These are phyloP conservation scores for Pseudogymnoascus sp. DNA, from an alignment of 2,329 filamentous ascomycete genomes.

Conservation along the genomic window DNA sequence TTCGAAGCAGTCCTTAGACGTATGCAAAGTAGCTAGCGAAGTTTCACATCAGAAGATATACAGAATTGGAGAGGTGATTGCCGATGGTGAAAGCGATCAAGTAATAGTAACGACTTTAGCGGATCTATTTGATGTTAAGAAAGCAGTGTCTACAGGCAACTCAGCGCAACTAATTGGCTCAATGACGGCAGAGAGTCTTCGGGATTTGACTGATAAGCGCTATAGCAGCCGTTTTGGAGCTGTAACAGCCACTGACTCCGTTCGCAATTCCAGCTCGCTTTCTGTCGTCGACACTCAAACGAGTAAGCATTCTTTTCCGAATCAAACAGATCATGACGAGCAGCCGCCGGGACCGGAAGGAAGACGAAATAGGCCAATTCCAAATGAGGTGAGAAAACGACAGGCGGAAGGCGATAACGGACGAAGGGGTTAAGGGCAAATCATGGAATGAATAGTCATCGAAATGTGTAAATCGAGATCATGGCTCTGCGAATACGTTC, in stretches of 20 bases:
- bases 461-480: too few species aligned
- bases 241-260: constrained; percentile 11
- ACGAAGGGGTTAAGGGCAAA: too few species aligned
- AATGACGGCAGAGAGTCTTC: constrained; percentile 28
- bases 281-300: constrained; percentile 13
- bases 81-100: constrained; percentile 11
- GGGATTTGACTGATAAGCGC: constrained; percentile 22
- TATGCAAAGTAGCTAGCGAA: constrained; percentile 32
- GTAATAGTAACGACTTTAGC: constrained; percentile 35
- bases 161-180: constrained; percentile 33
- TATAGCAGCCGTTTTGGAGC: constrained; percentile 27
- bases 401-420: not conserved
- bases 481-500: too few species aligned
- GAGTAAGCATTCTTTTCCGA: constrained; percentile 11
- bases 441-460: too few species aligned
- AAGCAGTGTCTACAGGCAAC: constrained; percentile 28
- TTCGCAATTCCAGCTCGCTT: constrained; percentile 12
- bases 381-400: constrained; percentile 28
- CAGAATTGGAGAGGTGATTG: constrained; percentile 9
- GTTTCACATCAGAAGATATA: constrained; percentile 29
- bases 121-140: constrained; percentile 36
- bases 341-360: constrained; percentile 19
- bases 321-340: constrained; percentile 17
- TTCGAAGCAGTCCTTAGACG: constrained; percentile 32
- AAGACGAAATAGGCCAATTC: constrained; percentile 20